Conservation (phyloP, 148 eudicot species). For the Rhododendron simsii region DNA sequence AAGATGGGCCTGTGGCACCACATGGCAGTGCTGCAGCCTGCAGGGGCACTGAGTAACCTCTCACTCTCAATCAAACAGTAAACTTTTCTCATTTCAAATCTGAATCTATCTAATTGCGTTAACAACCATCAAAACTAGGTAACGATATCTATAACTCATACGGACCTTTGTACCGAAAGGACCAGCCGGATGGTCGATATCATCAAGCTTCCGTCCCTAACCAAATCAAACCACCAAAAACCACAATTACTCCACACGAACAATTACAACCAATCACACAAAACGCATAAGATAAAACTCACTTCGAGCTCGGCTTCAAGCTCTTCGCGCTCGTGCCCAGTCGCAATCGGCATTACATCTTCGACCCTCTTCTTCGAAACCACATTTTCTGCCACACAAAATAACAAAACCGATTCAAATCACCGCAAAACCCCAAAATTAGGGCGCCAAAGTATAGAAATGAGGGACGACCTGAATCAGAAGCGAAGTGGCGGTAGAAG, state of each 20-base stretch:
- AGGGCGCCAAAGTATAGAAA: not conserved
- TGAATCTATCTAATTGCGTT: not conserved
- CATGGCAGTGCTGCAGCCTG: not conserved
- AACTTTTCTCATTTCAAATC: not conserved
- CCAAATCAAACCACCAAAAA: not conserved
- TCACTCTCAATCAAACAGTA: not conserved
- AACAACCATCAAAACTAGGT: not conserved
- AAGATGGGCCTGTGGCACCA: not conserved
- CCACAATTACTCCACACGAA: constrained; percentile 12
- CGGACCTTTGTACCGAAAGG: constrained; percentile 93
- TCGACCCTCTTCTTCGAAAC: constrained; percentile 36
- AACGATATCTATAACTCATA: not conserved
- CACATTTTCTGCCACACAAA: constrained; percentile 23
- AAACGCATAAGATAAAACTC: constrained; percentile 8
- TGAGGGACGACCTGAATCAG: constrained; percentile 38
- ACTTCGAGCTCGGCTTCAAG: constrained; percentile 55
- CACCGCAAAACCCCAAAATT: not conserved
- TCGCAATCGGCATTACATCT: constrained; percentile 61
- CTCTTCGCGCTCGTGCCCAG: constrained; percentile 62
- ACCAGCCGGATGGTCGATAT: constrained; percentile 62
- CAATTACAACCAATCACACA: not conserved
- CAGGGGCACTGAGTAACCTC: no score
- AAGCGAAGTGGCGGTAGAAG: constrained; percentile 40
- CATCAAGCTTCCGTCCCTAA: constrained; percentile 76
- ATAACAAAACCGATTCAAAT: not conserved